phyloP scores from a whole-genome alignment of 1,284 basidiomycete species.

The Leccinum solheimii region DNA sequence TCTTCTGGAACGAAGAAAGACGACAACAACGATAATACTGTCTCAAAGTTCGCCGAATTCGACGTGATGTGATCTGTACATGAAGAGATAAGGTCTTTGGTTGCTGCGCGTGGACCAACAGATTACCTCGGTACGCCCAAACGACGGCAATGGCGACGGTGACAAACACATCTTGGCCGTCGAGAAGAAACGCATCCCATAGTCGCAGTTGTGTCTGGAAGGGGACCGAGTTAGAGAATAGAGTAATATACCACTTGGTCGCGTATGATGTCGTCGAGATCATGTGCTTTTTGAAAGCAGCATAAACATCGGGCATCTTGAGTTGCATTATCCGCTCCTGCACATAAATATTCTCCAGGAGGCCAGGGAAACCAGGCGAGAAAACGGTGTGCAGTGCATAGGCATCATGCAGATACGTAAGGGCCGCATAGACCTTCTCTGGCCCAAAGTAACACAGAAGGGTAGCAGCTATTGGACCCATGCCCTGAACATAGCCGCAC shows the following conservation, averaged over 20 bases:
- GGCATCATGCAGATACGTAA: slow-evolving; percentile 85
- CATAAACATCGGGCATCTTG: slow-evolving; percentile 88
- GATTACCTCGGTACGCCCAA: slow-evolving; percentile 82
- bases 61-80: slow-evolving; percentile 76
- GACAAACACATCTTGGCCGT: slow-evolving; percentile 89
- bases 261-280: slow-evolving; percentile 94
- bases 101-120: neutral
- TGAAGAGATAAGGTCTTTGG: slow-evolving; percentile 9
- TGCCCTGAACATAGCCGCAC: slow-evolving; percentile 99
- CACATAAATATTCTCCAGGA: slow-evolving; percentile 92
- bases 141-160: slow-evolving; percentile 84
- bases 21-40: slow-evolving; percentile 82
- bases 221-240: slow-evolving; percentile 94
- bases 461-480: slow-evolving; percentile 97
- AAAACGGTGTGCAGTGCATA: slow-evolving; percentile 91
- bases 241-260: slow-evolving; percentile 99
- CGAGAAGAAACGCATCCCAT: slow-evolving; percentile 92
- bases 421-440: slow-evolving; percentile 80
- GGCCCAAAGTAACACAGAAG: slow-evolving; percentile 92
- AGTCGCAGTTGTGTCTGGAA: slow-evolving; percentile 93
- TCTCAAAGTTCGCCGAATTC: slow-evolving; percentile 83
- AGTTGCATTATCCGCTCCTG: slow-evolving; percentile 86
- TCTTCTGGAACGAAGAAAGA: slow-evolving; percentile 91
- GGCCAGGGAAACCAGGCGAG: slow-evolving; percentile 92
- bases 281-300: slow-evolving; percentile 81